Base-by-base conservation (phyloP, 1,284 basidiomycete species). In the Salmacisia buchloeana region DNA sequence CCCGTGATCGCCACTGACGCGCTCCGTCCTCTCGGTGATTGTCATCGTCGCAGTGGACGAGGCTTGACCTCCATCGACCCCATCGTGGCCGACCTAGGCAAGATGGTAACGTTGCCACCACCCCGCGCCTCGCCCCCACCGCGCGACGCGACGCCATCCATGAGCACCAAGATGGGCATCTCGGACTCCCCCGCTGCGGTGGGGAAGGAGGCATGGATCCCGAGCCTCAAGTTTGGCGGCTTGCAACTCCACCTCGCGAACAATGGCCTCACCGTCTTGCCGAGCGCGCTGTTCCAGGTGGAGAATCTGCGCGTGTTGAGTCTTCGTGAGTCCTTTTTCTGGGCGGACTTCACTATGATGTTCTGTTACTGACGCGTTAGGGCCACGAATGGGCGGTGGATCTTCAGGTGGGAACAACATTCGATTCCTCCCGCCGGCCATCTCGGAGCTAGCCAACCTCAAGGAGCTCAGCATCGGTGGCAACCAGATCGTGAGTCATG, bases 231-330 rank as follows among this genome's bases (percentile, higher is more conserved):
- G 58, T 33, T 41, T 23, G 18, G 4, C 45, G 34, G 43, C 45
- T 10, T 70, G 33, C 56, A 70, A 41, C 60, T 69, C 21, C 66
- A 63, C 56, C 43, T 72, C 23, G 63, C 59, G 49, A 65, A 69
- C 66, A 78, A 78, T 56, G 45, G 56, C 18, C 68, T 78, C 41
- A 74, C 69, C 15, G 60, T 60, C 5, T 66, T 78, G 15, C 75
- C 76, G 10, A 75, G 72, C 59, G 76, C 75, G 0, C 69, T 78
- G 38, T 78, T 78, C 61, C 69, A 74, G 41, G 67, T 78, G 15
- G 63, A 66, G 29, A 77, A 77, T 46, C 70, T 78, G 10, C 67
- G 70, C 41, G 75, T 77, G 41, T 67, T 78, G n/a, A 74, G 74
- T 12, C 59, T 78, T n/a, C 71, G 76, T 15, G 69, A 71, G 43